These are phyloP conservation scores for Xanthoconium purpureum DNA, from an alignment of 768 basidiomycete species.

Conservation along the genomic window DNA sequence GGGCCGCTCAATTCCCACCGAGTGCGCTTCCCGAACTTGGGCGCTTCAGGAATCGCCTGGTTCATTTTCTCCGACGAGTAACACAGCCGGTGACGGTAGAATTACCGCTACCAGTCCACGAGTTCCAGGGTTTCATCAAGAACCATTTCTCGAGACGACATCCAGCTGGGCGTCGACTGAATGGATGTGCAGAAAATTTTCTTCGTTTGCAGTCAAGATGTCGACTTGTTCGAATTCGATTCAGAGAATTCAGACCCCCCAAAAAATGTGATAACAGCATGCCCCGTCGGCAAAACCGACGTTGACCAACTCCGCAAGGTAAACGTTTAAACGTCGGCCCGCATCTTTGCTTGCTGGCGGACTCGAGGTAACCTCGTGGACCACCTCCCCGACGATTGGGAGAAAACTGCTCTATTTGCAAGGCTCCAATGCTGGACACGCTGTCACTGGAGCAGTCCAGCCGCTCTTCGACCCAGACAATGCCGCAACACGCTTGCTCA, in stretches of 20 bases:
- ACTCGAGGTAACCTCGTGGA: slow-evolving; percentile 28
- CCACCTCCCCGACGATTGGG: slow-evolving; percentile 14
- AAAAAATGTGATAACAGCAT: slow-evolving; percentile 20
- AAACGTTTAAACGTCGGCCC: slow-evolving; percentile 9
- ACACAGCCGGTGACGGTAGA: slow-evolving; percentile 4
- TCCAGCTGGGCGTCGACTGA: neutral
- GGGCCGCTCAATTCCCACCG: slow-evolving; percentile 30
- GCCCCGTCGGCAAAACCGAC: slow-evolving; percentile 15
- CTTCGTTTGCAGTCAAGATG: slow-evolving; percentile 5
- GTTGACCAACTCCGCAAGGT: slow-evolving; percentile 7
- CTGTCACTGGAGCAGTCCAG: neutral
- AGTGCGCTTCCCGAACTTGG: slow-evolving; percentile 13
- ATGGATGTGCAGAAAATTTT: neutral
- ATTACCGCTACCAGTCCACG: neutral
- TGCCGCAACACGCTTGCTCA: slow-evolving; percentile 3
- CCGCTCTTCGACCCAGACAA: neutral
- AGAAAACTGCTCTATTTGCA: slow-evolving; percentile 12
- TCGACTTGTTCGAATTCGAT: slow-evolving; percentile 1
- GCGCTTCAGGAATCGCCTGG: slow-evolving; percentile 14
- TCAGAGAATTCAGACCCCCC: neutral
- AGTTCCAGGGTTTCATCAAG: slow-evolving; percentile 6
- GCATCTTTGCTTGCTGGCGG: slow-evolving; percentile 6
- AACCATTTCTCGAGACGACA: neutral
- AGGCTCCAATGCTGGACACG: neutral
- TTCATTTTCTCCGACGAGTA: slow-evolving; percentile 10